Evolutionary conservation across 2,329 filamentous ascomycete genomes (phyloP), one percentile per base, ranked within the genome.

Genomic region (Metarhizium robertsii): DNA sequence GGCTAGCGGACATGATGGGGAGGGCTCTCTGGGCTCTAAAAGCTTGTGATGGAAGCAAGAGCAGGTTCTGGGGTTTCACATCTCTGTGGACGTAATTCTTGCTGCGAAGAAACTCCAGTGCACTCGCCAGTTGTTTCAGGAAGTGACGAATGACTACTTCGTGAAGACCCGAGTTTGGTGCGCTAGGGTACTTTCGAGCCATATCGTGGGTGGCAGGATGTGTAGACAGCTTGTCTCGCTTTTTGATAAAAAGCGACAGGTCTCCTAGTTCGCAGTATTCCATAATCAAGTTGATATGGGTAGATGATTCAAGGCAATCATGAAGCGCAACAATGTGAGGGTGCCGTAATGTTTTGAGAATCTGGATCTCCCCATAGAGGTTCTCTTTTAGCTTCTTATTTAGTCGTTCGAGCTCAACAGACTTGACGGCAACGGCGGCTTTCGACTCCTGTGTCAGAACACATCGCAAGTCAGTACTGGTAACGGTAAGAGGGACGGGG

Each of bases 61-160:
- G 79, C 5, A 99, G 81, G 64, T 99, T 99, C 68, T 99, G 94
- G 5, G 94, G 94, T 69, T 99, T 99, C 65, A 99, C 88, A 68
- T 99, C 94, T 62, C 94, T 89, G 74, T 99, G 94, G 52, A 99
- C 91, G 63, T 95, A 87, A 68, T 95, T 91, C 62, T 86, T 84
- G 58, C 84, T 80, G 55, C 92, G 84, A 53, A 99, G 78, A 66
- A 97, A 99, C 69, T 92, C 83, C 58, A 99, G 78, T 5, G 94
- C 92, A 70, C 92, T 96, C 36, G 89, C 81, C 53, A 99, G 86
- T 71, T 99, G 94, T 71, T 97, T 95, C 56, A 96, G 78, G 66
- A 97, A 99, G 73, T 99, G 94, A 34, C 94, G 87, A 54, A 91
- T 91, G 61, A 99, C 81, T n/a, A 97, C 92, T 72, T 99, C 94